phyloP scores from a whole-genome alignment of 176 grass and related monocot species.

The Phoenix dactylifera region DNA sequence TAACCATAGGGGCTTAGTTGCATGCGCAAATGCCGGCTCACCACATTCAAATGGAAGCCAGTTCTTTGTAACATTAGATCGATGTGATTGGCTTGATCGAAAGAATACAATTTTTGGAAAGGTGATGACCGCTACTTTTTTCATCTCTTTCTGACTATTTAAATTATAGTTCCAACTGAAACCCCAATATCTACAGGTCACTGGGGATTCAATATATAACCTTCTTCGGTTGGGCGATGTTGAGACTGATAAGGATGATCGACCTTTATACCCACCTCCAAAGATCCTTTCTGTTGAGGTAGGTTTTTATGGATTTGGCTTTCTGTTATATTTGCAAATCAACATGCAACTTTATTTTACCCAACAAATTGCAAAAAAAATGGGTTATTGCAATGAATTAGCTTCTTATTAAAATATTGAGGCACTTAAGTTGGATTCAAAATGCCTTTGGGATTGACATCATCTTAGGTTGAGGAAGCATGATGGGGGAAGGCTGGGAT shows the following conservation, averaged over 20 bases:
- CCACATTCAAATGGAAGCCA: constrained; percentile 90
- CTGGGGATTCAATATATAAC: constrained; percentile 92
- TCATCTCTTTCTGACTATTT: neutral
- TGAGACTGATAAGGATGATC: constrained; percentile 92
- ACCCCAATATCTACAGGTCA: constrained; percentile 45
- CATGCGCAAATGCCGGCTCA: constrained; percentile 84
- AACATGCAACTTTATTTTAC: too few relatives aligned
- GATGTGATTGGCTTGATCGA: constrained; percentile 83
- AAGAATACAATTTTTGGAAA: constrained; percentile 94
- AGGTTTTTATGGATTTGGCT: neutral
- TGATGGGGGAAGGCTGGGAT: too few relatives aligned
- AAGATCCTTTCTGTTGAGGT: constrained; percentile 97
- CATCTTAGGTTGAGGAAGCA: too few relatives aligned
- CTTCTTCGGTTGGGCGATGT: constrained; percentile 70
- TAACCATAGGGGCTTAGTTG: constrained; percentile 92
- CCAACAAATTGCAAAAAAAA: too few relatives aligned
- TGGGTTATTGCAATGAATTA: too few relatives aligned
- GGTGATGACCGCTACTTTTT: constrained; percentile 23
- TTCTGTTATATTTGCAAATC: neutral
- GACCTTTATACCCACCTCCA: constrained; percentile 51
- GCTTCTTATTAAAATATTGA: too few relatives aligned
- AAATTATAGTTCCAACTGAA: neutral
- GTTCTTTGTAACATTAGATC: constrained; percentile 83
- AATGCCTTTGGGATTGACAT: too few relatives aligned
- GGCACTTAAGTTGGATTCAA: too few relatives aligned